Conservation (phyloP, 2,329 filamentous ascomycete species). For the Fusarium stilboides region DNA sequence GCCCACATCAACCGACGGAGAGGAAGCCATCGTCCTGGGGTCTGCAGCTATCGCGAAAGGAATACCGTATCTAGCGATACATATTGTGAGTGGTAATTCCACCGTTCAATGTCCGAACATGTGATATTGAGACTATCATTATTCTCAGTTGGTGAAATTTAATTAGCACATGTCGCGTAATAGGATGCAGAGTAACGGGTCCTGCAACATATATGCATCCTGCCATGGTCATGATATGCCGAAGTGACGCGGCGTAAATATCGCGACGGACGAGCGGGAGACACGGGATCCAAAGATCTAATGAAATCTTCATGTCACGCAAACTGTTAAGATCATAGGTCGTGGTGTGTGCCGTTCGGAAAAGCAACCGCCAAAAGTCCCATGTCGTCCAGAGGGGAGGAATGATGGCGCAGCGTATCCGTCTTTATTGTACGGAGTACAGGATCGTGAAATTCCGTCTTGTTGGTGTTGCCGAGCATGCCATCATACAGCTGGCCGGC, state of each 20-base stretch:
- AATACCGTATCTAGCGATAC: background rate
- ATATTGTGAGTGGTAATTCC: conserved; percentile 4
- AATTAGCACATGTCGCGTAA: background rate
- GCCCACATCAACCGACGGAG: conserved; percentile 27
- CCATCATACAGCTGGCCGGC: conserved; percentile 21
- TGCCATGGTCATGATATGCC: conserved; percentile 7
- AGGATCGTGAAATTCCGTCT: conserved; percentile 22
- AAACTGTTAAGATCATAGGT: background rate
- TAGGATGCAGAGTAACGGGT: background rate
- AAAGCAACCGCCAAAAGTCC: conserved; percentile 11
- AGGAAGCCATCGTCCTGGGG: background rate
- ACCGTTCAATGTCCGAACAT: conserved; percentile 9
- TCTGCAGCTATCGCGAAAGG: background rate
- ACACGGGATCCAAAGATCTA: conserved; percentile 6
- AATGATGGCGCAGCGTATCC: conserved; percentile 36
- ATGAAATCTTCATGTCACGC: background rate
- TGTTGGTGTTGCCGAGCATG: conserved; percentile 31
- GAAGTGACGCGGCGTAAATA: conserved; percentile 10
- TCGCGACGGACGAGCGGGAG: conserved; percentile 1
- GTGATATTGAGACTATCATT: conserved; percentile 16
- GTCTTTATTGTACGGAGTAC: background rate
- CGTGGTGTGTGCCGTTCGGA: background rate
- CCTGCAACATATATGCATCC: background rate
- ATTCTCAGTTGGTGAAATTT: background rate
- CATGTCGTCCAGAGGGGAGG: conserved; percentile 19